Percentiles rank a stretch among this genome's conserved stretches.
Evolutionary conservation across 2,329 filamentous ascomycete genomes (phyloP).

Genomic region (Neurospora sp.): DNA sequence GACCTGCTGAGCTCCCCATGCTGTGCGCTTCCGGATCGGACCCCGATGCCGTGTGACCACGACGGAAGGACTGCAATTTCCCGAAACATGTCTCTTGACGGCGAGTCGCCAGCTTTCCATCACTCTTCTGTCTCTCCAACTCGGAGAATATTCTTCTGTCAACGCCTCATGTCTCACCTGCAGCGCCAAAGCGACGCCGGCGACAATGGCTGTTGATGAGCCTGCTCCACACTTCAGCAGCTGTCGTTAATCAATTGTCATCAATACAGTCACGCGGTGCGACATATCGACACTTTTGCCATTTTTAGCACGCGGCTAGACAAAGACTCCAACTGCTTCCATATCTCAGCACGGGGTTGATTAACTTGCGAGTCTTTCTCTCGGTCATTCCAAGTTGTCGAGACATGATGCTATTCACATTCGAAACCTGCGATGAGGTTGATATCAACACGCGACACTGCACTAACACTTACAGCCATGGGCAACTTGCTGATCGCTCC

Average conservation of each 20-base stretch:
- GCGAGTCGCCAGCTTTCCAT: not conserved
- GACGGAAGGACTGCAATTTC: not conserved
- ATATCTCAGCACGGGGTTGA: not conserved
- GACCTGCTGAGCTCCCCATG: not conserved
- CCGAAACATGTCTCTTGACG: not conserved
- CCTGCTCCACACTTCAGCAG: not conserved
- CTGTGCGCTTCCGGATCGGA: not conserved
- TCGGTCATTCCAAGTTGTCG: not conserved
- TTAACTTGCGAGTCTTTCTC: not conserved
- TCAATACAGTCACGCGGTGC: not conserved
- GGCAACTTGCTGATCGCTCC: not conserved
- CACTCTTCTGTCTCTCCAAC: not conserved
- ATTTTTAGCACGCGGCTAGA: slow-evolving; percentile 1
- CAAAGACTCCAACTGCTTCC: not conserved
- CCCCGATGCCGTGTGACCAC: not conserved
- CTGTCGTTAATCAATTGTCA: not conserved
- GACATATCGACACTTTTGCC: not conserved
- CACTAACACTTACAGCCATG: not conserved
- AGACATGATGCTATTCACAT: not conserved
- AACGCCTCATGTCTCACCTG: not conserved
- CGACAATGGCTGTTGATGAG: not conserved
- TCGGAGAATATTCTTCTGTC: not conserved
- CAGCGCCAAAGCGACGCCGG: not conserved
- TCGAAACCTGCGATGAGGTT: not conserved
- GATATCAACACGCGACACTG: not conserved